Percentiles rank a stretch among this genome's conserved stretches.
Conservation (phyloP, 176 grass and related monocot species). For the Poa annua region DNA sequence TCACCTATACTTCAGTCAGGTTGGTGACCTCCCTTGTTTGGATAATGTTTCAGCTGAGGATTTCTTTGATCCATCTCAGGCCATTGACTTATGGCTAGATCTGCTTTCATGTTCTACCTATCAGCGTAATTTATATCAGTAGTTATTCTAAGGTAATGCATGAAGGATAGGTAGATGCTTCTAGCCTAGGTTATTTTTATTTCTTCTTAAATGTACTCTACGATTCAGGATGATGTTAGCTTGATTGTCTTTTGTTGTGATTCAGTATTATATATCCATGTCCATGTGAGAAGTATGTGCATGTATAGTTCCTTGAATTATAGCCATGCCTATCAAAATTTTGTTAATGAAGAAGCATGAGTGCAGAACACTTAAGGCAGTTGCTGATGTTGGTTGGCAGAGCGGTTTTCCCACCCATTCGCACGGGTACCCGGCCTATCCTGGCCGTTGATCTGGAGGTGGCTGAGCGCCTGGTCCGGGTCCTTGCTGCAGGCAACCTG, state of each 20-base stretch:
- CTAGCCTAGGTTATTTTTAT: conserved; percentile 17
- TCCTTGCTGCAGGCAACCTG: too few relatives aligned
- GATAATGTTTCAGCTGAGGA: conserved; percentile 15
- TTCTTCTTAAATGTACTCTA: not conserved
- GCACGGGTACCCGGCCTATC: too few relatives aligned
- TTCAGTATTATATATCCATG: conserved; percentile 30
- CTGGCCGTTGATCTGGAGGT: too few relatives aligned
- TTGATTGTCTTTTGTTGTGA: not conserved
- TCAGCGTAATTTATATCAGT: conserved; percentile 17
- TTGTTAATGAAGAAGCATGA: too few relatives aligned
- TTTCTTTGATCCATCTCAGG: not conserved
- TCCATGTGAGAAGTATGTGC: not conserved
- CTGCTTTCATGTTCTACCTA: conserved; percentile 15
- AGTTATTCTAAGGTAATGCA: not conserved
- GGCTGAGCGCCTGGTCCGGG: too few relatives aligned
- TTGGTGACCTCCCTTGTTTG: conserved; percentile 41
- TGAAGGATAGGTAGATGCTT: conserved; percentile 16
- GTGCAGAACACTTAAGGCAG: too few relatives aligned
- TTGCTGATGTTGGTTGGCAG: too few relatives aligned
- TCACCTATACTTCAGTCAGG: conserved; percentile 83
- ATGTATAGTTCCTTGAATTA: too few relatives aligned
- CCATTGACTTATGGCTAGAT: conserved; percentile 7
- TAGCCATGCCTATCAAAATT: too few relatives aligned
- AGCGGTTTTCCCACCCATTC: too few relatives aligned
- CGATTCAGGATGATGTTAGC: not conserved